Evolutionary conservation across 2,329 filamentous ascomycete genomes (phyloP).

Genomic region (Hysterium pulicare): DNA sequence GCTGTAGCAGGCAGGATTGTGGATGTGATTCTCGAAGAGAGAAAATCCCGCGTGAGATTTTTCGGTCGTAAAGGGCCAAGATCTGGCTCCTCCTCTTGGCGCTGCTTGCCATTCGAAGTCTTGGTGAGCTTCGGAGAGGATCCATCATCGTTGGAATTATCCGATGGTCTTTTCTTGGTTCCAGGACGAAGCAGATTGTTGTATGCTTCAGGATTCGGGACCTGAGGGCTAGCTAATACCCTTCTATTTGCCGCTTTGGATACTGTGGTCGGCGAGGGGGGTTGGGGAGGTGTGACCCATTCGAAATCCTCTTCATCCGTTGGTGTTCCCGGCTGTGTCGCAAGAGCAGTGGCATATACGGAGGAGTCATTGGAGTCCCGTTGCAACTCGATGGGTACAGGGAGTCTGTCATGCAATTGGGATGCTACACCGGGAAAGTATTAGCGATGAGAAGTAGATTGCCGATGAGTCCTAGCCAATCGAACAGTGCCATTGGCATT

Average conservation of each 20-base stretch:
- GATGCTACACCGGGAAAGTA: too few relatives aligned
- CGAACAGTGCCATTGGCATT: too few relatives aligned
- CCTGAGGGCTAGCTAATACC: conserved; percentile 23
- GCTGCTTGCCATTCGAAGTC: conserved; percentile 23
- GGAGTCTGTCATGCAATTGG: too few relatives aligned
- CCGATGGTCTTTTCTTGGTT: conserved; percentile 20
- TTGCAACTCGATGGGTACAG: too few relatives aligned
- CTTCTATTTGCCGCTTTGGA: conserved; percentile 18
- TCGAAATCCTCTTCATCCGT: conserved; percentile 30
- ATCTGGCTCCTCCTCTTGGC: conserved; percentile 4
- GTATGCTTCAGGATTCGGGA: background rate
- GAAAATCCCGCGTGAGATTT: background rate
- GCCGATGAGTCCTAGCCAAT: too few relatives aligned
- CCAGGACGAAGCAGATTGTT: conserved; percentile 11
- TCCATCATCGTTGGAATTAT: conserved; percentile 14
- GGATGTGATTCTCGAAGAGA: background rate
- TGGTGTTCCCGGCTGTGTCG: conserved; percentile 20
- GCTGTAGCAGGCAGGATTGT: conserved; percentile 16
- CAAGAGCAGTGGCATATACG: conserved; percentile 11
- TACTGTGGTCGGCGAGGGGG: conserved; percentile 18
- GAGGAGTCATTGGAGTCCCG: too few relatives aligned
- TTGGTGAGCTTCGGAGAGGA: conserved; percentile 27
- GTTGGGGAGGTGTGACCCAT: conserved; percentile 15
- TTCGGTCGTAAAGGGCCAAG: background rate
- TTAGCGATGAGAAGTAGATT: too few relatives aligned